These are phyloP conservation scores for Neofusicoccum ribis DNA, from an alignment of 2,329 filamentous ascomycete species.

Conservation along the genomic window DNA sequence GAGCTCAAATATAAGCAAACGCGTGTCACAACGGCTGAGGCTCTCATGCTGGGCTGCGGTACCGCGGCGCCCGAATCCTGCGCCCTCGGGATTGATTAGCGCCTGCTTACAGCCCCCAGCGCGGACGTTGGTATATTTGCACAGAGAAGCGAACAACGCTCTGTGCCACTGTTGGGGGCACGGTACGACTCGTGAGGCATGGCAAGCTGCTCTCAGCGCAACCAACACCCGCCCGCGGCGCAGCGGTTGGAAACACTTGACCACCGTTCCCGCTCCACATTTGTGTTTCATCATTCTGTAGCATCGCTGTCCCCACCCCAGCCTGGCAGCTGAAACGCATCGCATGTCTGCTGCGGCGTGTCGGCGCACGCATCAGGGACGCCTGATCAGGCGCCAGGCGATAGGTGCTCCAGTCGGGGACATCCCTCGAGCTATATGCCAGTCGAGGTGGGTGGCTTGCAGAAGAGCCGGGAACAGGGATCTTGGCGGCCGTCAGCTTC, in stretches of 20 bases:
- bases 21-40: not conserved
- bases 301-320: too few species aligned
- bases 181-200: too few species aligned
- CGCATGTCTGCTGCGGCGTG: not conserved
- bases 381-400: not conserved
- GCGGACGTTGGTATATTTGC: too few species aligned
- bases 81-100: not conserved
- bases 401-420: not conserved
- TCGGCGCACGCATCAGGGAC: not conserved
- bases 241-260: too few species aligned
- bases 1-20: not conserved
- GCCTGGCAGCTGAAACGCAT: too few species aligned
- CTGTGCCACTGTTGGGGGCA: too few species aligned
- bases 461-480: not conserved
- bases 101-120: not conserved
- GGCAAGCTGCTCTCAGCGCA: too few species aligned
- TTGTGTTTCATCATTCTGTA: too few species aligned
- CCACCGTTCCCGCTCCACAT: too few species aligned
- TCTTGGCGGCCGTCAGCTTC: slow-evolving; percentile 7
- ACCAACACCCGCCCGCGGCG: too few species aligned
- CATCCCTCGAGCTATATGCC: not conserved
- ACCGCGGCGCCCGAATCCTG: not conserved
- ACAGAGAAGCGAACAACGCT: too few species aligned
- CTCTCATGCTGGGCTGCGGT: not conserved
- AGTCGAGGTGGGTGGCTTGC: slow-evolving; percentile 1